Base-by-base conservation (phyloP, 2,329 filamentous ascomycete genomes). In the Alternaria solani region DNA sequence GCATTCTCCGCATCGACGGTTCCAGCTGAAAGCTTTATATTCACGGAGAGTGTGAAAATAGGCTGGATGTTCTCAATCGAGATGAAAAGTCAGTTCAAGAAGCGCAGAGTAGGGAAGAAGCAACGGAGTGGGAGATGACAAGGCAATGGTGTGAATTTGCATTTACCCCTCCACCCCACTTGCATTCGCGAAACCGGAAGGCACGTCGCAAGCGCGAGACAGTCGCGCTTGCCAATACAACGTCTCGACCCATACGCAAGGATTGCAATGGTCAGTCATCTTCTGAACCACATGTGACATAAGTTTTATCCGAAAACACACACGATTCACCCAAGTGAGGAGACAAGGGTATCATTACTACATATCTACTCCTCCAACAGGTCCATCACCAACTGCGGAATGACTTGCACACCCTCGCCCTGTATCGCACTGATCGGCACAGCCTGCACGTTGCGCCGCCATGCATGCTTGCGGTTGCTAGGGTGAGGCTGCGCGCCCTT, bases 401-500 rank as follows among this genome's bases (percentile, higher is more conserved):
- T 88, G 44, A 85, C 83, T 54, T 93, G 88, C 8, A 96, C 89
- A 3, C 94, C 94, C 75, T 97, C 89, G 5, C 91, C 92, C 59
- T 90, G 87, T 63, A 97, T 96, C 48, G 94, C 95, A 76, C 94
- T 96, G 48, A 98, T 89, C 0, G 95, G 95, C 61, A 98, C 88
- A 20, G 87, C 91, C 23, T 86, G 83, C 32, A 88, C 61, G 23
- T 80, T 80, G 47, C 81, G 79, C 61, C 78, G 84, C 87, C 87
- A 89, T 6, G 82, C 91, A 85, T 82, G 89, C 80, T 79, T 84
- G 78, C 74, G 80, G n/a, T 75, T 87, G 67, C 91, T 94, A 0
- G 94, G 94, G 78, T 97, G 94, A 28, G 84, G 82, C 59, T 85
- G 84, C 20, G 81, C 79, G 1, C 90, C 89, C 1, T 81, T 81